Evolutionary conservation across 306 rosid genomes (phyloP).

Genomic region (Macrotyloma uniflorum): DNA sequence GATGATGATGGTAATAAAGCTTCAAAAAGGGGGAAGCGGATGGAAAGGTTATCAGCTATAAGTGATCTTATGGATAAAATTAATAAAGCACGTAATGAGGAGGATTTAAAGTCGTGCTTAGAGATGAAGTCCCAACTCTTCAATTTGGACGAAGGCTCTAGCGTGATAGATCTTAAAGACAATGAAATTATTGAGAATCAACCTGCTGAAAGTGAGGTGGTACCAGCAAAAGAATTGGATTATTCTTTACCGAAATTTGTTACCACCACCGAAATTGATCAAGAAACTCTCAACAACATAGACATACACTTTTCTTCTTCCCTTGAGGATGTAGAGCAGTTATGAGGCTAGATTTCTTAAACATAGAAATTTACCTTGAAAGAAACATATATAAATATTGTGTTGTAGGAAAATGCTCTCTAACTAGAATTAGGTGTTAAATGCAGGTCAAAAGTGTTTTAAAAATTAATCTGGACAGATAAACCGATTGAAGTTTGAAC

Average conservation of each 20-base stretch:
- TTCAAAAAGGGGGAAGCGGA: constrained; percentile 50
- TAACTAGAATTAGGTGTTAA: constrained; percentile 9
- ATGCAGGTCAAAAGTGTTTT: not conserved
- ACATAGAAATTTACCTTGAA: constrained; percentile 15
- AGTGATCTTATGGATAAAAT: constrained; percentile 78
- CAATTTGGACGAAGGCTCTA: constrained; percentile 40
- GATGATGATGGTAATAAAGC: constrained; percentile 56
- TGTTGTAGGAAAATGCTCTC: constrained; percentile 26
- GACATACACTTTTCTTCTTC: constrained; percentile 71
- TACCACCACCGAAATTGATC: constrained; percentile 54
- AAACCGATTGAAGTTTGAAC: not conserved
- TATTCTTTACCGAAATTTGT: constrained; percentile 54
- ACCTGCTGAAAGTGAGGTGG: constrained; percentile 42
- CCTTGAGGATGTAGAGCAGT: constrained; percentile 59
- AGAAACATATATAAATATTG: constrained; percentile 21
- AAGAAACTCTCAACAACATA: constrained; percentile 61
- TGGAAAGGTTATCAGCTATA: constrained; percentile 58
- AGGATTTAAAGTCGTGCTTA: constrained; percentile 78
- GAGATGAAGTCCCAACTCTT: constrained; percentile 72
- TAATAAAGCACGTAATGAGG: constrained; percentile 87
- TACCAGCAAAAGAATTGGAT: constrained; percentile 46
- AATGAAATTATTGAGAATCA: constrained; percentile 42
- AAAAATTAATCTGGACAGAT: not conserved
- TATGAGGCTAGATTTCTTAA: constrained; percentile 50
- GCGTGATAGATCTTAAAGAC: constrained; percentile 44